Percentiles rank a stretch among this genome's conserved stretches.
Conservation (phyloP, 345 rosid species). For the Hevea brasiliensis region DNA sequence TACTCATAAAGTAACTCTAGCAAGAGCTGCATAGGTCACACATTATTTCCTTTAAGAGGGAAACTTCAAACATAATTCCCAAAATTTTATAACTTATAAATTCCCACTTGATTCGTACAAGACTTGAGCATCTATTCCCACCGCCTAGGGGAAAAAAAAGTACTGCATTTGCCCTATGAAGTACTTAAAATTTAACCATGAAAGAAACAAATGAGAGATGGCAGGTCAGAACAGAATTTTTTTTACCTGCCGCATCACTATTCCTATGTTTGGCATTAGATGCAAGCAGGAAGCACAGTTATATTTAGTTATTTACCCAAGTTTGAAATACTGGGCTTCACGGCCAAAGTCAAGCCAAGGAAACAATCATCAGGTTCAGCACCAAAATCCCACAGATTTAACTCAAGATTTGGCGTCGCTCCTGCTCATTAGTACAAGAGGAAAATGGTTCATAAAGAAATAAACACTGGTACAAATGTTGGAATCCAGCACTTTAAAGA, state of each 20-base stretch:
- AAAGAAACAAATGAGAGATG: neutral
- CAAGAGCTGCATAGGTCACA: neutral
- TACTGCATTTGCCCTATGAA: neutral
- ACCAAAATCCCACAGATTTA: constrained; percentile 88
- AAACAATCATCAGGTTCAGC: constrained; percentile 82
- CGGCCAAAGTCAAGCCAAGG: constrained; percentile 87
- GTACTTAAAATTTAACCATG: neutral
- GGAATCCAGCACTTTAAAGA: constrained; percentile 13
- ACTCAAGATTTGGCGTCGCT: constrained; percentile 82
- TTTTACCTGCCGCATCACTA: neutral
- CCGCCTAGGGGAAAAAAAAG: neutral
- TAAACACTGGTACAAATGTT: neutral
- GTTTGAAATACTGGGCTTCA: constrained; percentile 76
- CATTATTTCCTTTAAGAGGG: neutral
- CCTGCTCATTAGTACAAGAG: constrained; percentile 38
- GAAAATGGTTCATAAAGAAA: constrained; percentile 5
- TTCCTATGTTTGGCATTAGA: neutral
- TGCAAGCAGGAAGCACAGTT: constrained; percentile 1
- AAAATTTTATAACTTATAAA: neutral
- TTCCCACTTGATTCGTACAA: neutral
- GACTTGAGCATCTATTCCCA: neutral
- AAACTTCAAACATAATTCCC: neutral
- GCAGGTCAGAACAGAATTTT: neutral
- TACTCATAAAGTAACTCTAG: neutral
- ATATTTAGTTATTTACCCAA: constrained; percentile 46